Conservation (phyloP, 495 filamentous ascomycete genomes). For the Staphylotrichum longicolle region DNA sequence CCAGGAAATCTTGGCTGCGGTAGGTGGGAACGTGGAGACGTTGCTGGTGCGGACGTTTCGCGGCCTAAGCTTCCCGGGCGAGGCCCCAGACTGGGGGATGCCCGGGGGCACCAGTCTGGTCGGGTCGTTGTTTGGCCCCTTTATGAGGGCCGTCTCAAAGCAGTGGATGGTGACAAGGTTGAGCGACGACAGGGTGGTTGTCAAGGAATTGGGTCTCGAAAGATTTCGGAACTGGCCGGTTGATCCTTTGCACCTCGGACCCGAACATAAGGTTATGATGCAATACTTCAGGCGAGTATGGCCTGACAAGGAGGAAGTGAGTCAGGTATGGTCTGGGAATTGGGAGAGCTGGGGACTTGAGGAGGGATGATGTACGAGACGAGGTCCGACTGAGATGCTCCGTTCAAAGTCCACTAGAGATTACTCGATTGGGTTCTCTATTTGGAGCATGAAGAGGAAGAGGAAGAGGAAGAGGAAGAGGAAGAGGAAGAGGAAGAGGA, state of each 20-base stretch:
- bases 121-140: not conserved
- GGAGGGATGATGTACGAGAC: not conserved
- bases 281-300: not conserved
- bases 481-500: too few species aligned
- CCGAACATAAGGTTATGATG: not conserved
- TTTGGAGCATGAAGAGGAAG: too few species aligned
- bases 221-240: not conserved
- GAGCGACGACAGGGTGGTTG: not conserved
- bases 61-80: not conserved
- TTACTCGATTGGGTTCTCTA: too few species aligned
- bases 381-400: too few species aligned
- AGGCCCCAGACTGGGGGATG: not conserved
- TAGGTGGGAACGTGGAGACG: not conserved
- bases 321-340: not conserved
- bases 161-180: not conserved
- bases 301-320: not conserved
- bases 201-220: not conserved
- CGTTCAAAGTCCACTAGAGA: too few species aligned
- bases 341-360: not conserved
- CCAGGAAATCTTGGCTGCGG: not conserved
- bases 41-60: not conserved
- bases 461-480: too few species aligned
- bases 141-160: not conserved
- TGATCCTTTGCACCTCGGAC: not conserved
- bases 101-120: not conserved